Conservation (phyloP, 208 protist species). For the Histomonas meleagridis region DNA sequence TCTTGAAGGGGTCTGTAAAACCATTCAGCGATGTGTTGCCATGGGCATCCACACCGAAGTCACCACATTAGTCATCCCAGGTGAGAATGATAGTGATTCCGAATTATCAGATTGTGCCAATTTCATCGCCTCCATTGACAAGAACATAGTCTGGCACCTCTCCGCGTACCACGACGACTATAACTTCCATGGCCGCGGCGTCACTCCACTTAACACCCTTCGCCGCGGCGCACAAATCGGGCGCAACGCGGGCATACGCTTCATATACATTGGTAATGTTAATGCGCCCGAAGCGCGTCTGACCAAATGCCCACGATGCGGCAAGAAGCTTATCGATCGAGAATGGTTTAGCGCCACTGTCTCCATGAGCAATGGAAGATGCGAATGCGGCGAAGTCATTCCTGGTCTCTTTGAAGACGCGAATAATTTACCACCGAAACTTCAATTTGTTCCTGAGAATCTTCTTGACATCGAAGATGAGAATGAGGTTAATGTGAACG, state of each 20-base stretch:
- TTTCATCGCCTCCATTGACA: neutral
- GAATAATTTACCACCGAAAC: neutral
- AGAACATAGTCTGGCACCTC: neutral
- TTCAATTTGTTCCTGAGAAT: neutral
- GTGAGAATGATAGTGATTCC: neutral
- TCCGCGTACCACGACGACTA: slow-evolving; percentile 30
- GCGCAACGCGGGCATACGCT: neutral
- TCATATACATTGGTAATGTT: slow-evolving; percentile 6
- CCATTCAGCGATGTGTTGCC: neutral
- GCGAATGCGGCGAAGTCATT: neutral
- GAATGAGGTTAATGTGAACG: neutral
- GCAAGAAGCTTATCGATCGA: neutral
- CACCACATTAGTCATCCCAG: neutral
- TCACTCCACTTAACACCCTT: neutral
- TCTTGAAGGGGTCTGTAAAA: neutral
- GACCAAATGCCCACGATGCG: neutral
- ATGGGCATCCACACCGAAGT: slow-evolving; percentile 31
- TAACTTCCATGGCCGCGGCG: neutral
- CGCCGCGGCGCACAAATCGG: neutral
- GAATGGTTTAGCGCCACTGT: neutral
- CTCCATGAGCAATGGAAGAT: neutral
- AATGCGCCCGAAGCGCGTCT: neutral
- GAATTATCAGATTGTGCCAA: neutral
- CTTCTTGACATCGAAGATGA: neutral
- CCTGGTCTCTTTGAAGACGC: neutral